Conservation (phyloP, 306 rosid species). For the Lagenaria siceraria region DNA sequence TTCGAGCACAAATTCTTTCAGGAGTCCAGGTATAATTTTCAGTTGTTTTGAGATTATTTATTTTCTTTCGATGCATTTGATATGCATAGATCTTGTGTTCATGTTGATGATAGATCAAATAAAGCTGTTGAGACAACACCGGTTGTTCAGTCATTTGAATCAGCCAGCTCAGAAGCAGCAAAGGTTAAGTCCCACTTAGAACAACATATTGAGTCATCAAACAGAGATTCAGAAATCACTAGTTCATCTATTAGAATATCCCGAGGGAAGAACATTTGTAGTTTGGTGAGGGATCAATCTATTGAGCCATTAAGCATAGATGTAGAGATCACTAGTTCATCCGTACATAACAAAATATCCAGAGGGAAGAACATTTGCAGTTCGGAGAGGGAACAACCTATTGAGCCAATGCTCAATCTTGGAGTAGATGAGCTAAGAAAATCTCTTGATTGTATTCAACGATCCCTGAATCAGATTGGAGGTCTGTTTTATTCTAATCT, state of each 20-base stretch:
- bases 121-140: constrained; percentile 26
- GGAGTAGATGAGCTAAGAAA: constrained; percentile 19
- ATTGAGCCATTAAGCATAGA: constrained; percentile 18
- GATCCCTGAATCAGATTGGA: constrained; percentile 31
- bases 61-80: background rate
- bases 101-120: constrained; percentile 20
- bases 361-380: too few relatives aligned
- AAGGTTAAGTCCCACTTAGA: constrained; percentile 21
- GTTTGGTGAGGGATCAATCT: constrained; percentile 11
- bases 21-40: constrained; percentile 43
- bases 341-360: too few relatives aligned
- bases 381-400: too few relatives aligned
- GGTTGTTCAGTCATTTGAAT: constrained; percentile 16
- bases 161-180: constrained; percentile 17
- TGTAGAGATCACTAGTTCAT: constrained; percentile 15
- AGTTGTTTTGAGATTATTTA: background rate
- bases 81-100: background rate
- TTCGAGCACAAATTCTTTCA: constrained; percentile 59
- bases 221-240: constrained; percentile 14
- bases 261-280: constrained; percentile 18
- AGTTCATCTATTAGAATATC: constrained; percentile 6
- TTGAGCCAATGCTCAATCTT: constrained; percentile 19
- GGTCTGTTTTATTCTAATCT: constrained; percentile 31
- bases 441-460: constrained; percentile 18
- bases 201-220: constrained; percentile 20